Conservation (phyloP, 148 eudicot species). For the Pouteria glomerata region DNA sequence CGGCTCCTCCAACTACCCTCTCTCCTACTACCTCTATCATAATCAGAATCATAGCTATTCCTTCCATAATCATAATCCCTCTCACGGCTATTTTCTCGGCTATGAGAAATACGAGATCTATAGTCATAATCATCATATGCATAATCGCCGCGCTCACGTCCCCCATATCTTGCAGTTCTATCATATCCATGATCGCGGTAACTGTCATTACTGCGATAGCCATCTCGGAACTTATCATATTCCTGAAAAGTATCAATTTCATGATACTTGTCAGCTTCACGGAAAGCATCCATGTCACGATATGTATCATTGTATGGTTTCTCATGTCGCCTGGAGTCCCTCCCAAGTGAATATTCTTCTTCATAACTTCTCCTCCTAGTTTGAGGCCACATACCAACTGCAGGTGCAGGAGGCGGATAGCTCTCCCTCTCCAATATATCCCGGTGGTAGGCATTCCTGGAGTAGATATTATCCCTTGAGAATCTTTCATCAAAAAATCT, state of each 20-base stretch:
- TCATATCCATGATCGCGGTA: slow-evolving; percentile 36
- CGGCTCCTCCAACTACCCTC: slow-evolving; percentile 82
- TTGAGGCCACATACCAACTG: slow-evolving; percentile 69
- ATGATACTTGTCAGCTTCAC: slow-evolving; percentile 42
- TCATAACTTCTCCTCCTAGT: slow-evolving; percentile 81
- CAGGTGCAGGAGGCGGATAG: slow-evolving; percentile 57
- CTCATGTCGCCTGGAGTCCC: slow-evolving; percentile 75
- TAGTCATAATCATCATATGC: slow-evolving; percentile 74
- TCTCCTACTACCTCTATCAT: slow-evolving; percentile 73
- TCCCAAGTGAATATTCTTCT: slow-evolving; percentile 70
- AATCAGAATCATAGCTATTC: slow-evolving; percentile 84
- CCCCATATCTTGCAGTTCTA: slow-evolving; percentile 67
- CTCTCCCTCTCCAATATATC: slow-evolving; percentile 67
- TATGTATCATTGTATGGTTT: slow-evolving; percentile 56
- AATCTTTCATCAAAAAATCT: slow-evolving; percentile 81
- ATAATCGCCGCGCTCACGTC: slow-evolving; percentile 67
- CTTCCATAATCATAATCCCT: slow-evolving; percentile 76
- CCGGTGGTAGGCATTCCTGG: slow-evolving; percentile 63
- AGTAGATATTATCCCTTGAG: slow-evolving; percentile 58
- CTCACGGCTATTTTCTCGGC: slow-evolving; percentile 75
- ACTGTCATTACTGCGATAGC: slow-evolving; percentile 24
- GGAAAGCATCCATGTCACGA: slow-evolving; percentile 51
- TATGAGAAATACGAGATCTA: slow-evolving; percentile 44
- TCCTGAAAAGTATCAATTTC: slow-evolving; percentile 32
- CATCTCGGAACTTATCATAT: slow-evolving; percentile 26